Conservation (phyloP, 169 alveolate species). For the Eimeria necatrix region DNA sequence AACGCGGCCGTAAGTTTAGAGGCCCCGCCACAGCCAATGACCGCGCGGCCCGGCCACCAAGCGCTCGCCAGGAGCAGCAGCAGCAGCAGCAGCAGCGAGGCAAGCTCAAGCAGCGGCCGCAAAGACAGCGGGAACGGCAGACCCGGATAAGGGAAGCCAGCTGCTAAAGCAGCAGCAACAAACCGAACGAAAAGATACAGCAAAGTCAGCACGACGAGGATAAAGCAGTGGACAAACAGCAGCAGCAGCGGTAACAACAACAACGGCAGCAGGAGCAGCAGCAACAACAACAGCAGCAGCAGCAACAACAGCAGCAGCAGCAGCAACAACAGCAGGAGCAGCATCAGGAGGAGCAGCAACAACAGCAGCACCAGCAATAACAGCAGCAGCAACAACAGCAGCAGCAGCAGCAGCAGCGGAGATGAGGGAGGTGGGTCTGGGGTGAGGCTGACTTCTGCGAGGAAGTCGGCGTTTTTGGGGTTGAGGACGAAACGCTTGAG, state of each 20-base stretch:
- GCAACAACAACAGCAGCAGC: not conserved
- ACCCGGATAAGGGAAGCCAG: not conserved
- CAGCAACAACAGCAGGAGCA: constrained; percentile 13
- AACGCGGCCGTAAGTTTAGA: not conserved
- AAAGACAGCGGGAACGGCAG: not conserved
- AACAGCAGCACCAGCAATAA: not conserved
- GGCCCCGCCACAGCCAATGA: not conserved
- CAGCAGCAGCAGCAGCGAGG: too few relatives aligned
- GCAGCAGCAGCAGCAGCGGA: not conserved
- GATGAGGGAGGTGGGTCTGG: not conserved
- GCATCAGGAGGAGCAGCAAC: not conserved
- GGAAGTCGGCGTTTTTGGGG: constrained; percentile 63
- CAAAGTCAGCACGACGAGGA: too few relatives aligned
- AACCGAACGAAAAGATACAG: not conserved
- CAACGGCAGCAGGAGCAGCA: not conserved
- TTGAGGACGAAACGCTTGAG: constrained; percentile 12
- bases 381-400: not conserved
- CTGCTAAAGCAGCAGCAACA: not conserved
- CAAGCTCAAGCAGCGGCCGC: too few relatives aligned
- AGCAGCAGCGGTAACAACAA: too few relatives aligned
- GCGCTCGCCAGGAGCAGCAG: too few relatives aligned
- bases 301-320: not conserved
- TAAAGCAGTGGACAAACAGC: too few relatives aligned
- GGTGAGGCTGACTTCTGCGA: constrained; percentile 8
- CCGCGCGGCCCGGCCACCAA: not conserved